Base-by-base conservation (phyloP, 805 yeast species). In the Spathaspora girioi region DNA sequence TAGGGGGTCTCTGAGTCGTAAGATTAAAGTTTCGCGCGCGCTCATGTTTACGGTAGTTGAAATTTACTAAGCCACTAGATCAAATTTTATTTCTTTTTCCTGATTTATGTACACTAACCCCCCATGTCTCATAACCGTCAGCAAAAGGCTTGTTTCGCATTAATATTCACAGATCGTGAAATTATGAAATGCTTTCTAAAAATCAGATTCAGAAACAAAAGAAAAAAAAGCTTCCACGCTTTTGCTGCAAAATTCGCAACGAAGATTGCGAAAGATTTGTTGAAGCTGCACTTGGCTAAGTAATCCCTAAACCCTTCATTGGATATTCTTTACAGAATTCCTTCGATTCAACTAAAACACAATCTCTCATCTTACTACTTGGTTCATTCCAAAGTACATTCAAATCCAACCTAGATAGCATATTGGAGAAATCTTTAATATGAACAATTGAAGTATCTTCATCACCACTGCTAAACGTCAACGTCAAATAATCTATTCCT, bases 401-500 rank as follows among this genome's bases (percentile, higher is more conserved):
- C 27, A 23, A 23, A 23, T 23, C 26, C n/a, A 42, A 18, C 26
- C 44, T 42, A 9, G 3, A 3, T 10, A 42, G 14, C 18, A 42
- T 42, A 4, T 42, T 23, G 3, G 15, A 11, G n/a, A 42, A 20
- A 42, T 42, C 29, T 19, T 23, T 19, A 23, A 73, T 59, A 52
- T 71, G 69, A 12, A 73, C 50, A 11, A 65, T 56, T 44, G 64
- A 65, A 19, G 69, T 70, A 9, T 71, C 68, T 29, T 59, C 55
- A 56, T 74, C 79, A 8, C 69, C 66, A 17, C 65, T 68, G 1
- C 76, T 70, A 5, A 69, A 56, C 5, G 76, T 54, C 35, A 74
- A 59, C 1, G 73, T 62, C 48, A 72, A 46, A 38, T 59, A 57
- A 50, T 69, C 75, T 1, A 57, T 53, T 14, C 35, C 35, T 8